Base-by-base conservation (phyloP, 2,329 filamentous ascomycete genomes). In the Sporothrix brasiliensis region DNA sequence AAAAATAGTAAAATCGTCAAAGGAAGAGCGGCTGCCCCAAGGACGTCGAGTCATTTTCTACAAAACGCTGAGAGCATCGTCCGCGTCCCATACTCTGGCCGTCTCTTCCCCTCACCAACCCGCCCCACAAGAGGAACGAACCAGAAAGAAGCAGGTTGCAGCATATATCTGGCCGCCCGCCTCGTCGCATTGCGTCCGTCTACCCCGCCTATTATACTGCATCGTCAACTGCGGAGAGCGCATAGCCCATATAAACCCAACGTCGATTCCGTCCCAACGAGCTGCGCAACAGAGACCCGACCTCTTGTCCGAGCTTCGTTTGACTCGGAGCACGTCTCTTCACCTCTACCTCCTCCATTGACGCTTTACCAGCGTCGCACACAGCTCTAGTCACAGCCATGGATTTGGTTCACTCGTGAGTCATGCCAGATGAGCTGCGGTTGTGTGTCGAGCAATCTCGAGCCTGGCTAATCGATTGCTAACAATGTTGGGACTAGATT, bases 361-460 rank as follows among this genome's bases (percentile, higher is more conserved):
- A 50, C 69, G 54, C 66, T 49, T 16, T n/a, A 7, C 56, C 13
- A 34, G 27, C 65, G 14, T 44, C 11, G 49, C 49, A 54, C 53
- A 50, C 14, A 41, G 5, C 53, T 58, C 52, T 7, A 50, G 41
- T 44, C 50, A 65, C 50, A 50, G 68, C 61, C 75, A 86, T 87
- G 83, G 84, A 87, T 82, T 78, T 85, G 73, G 83, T 87, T 72
- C 84, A 86, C 78, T 83, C 83, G 85, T 86, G 75, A 75, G 83
- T 83, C 69, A 69, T 30, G 21, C 6, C 19, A 6, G 58, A 63
- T 21, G 39, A 13, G 4, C 2, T 61, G 68, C 68, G 69, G 70
- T 69, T 66, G 14, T 19, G 27, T 27, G 19, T 58, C 69, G 41
- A 34, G 13, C 39, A 60, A 66, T 67, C 65, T 61, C 30, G 34